Evolutionary conservation across 208 protist genomes (phyloP).

Genomic region (Herpetomonas samuelpessoai): DNA sequence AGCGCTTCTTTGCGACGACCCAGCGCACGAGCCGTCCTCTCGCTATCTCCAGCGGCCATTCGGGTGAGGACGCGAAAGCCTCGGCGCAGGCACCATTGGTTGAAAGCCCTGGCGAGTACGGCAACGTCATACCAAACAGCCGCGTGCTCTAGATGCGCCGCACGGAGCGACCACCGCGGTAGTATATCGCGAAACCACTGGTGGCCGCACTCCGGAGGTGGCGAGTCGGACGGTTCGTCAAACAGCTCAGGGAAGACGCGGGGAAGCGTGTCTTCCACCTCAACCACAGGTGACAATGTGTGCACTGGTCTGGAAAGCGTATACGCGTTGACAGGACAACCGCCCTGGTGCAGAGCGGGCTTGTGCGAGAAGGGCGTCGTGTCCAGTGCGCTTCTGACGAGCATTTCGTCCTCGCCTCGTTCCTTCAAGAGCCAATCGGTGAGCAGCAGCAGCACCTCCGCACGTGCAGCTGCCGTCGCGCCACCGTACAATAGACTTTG

Average conservation of each 20-base stretch:
- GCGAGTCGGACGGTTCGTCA: not conserved
- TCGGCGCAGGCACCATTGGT: constrained; percentile 46
- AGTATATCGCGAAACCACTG: constrained; percentile 57
- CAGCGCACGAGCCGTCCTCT: too few species aligned
- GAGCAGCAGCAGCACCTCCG: not conserved
- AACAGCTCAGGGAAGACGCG: constrained; percentile 21
- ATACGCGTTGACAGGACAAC: too few species aligned
- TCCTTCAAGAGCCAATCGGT: not conserved
- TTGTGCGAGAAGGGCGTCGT: not conserved
- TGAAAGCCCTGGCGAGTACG: constrained; percentile 20
- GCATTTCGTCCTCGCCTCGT: not conserved
- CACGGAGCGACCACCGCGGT: constrained; percentile 33
- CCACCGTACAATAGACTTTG: too few species aligned
- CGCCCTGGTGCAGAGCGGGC: too few species aligned
- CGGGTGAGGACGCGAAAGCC: constrained; percentile 40
- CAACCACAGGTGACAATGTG: too few species aligned
- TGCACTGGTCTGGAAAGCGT: too few species aligned
- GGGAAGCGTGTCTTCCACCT: constrained; percentile 9
- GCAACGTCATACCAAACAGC: constrained; percentile 18
- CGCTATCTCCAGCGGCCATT: constrained; percentile 8
- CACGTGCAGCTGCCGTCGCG: too few species aligned
- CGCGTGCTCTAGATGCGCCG: constrained; percentile 38
- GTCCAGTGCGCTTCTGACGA: not conserved
- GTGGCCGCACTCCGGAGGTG: constrained; percentile 63
- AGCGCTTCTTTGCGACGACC: too few species aligned